A percentile compares a stretch with the other conserved stretches of the same genome.
Conservation (phyloP, 1,139 yeast species). For the Saccharomyces hybrid region DNA sequence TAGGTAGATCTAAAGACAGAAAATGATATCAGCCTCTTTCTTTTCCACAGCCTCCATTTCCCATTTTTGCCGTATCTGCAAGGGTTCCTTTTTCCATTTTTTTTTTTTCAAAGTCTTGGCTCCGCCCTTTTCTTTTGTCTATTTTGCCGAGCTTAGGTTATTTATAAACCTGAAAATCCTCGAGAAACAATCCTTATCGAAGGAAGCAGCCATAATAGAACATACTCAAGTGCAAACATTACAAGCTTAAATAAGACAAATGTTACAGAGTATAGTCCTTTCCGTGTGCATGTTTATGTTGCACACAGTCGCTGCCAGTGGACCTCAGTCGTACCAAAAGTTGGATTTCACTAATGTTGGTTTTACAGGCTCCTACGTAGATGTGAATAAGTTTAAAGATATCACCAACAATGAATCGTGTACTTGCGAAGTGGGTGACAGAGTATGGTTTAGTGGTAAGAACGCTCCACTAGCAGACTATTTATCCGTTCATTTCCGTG, state of each 20-base stretch:
- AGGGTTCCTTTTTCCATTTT: neutral
- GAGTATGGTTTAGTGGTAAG: slow-evolving; percentile 46
- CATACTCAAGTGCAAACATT: neutral
- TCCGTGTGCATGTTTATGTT: neutral
- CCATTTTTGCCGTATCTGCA: neutral
- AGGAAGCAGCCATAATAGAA: neutral
- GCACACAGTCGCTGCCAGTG: slow-evolving; percentile 3
- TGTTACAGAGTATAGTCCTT: neutral
- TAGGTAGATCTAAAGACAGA: neutral
- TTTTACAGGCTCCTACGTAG: slow-evolving; percentile 53
- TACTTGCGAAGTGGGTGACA: slow-evolving; percentile 39
- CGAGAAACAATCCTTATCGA: neutral
- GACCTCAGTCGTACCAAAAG: slow-evolving; percentile 30
- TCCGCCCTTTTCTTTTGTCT: slow-evolving; percentile 1
- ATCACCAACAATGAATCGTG: slow-evolving; percentile 42
- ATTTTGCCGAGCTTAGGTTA: neutral
- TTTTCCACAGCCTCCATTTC: neutral
- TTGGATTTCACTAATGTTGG: slow-evolving; percentile 56
- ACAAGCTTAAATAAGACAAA: neutral
- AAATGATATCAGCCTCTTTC: neutral
- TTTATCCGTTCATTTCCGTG: slow-evolving; percentile 74
- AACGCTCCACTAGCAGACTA: slow-evolving; percentile 64
- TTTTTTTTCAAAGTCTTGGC: neutral
- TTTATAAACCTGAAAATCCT: neutral
- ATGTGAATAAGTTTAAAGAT: slow-evolving; percentile 46